Evolutionary conservation across 2,329 filamentous ascomycete genomes (phyloP).

Genomic region (Colletotrichum euphorbiae): DNA sequence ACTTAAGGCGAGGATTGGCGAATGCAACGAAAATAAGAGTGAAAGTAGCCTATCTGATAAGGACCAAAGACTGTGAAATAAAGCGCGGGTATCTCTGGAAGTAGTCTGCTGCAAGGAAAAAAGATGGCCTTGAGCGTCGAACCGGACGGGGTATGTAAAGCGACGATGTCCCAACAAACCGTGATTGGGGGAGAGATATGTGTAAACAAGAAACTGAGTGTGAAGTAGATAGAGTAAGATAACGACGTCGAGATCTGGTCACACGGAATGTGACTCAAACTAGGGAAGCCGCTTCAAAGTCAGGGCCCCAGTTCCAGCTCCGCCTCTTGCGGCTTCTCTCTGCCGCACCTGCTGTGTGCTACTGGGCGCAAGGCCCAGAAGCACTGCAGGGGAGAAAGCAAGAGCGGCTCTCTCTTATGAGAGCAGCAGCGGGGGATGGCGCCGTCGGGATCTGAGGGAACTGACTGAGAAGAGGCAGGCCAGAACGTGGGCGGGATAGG

Average conservation of each 20-base stretch:
- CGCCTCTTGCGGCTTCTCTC: slow-evolving; percentile 3
- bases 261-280: slow-evolving; percentile 36
- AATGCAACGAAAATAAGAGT: background rate
- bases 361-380: slow-evolving; percentile 36
- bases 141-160: background rate
- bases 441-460: slow-evolving; percentile 8
- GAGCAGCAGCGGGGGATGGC: slow-evolving; percentile 8
- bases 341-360: slow-evolving; percentile 28
- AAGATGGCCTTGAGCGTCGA: background rate
- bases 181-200: background rate
- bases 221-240: slow-evolving; percentile 5
- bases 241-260: slow-evolving; percentile 17
- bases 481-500: slow-evolving; percentile 26
- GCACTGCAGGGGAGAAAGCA: slow-evolving; percentile 27
- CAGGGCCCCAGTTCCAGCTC: slow-evolving; percentile 9
- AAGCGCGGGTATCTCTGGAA: slow-evolving; percentile 37
- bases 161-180: slow-evolving; percentile 1
- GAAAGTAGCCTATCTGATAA: background rate
- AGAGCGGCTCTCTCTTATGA: slow-evolving; percentile 8
- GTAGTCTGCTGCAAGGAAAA: slow-evolving; percentile 27
- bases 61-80: background rate
- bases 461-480: slow-evolving; percentile 18
- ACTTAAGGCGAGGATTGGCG: background rate
- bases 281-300: slow-evolving; percentile 8
- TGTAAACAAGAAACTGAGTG: slow-evolving; percentile 14